These are phyloP conservation scores for Betula pendula DNA, from an alignment of 306 rosid genomes.

Conservation along the genomic window DNA sequence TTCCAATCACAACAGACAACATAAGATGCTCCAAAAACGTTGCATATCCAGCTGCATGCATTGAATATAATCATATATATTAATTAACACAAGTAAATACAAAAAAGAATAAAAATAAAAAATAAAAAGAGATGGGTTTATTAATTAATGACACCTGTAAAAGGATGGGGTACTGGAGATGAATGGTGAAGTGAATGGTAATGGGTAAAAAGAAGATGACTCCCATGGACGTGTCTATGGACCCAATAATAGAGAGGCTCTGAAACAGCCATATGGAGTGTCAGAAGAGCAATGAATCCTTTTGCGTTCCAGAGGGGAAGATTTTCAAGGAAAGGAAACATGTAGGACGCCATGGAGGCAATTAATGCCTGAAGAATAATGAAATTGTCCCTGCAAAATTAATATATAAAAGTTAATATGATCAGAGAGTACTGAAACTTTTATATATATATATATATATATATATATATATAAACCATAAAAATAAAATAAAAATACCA, in stretches of 20 bases:
- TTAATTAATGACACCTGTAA: constrained; percentile 51
- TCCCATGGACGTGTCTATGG: constrained; percentile 59
- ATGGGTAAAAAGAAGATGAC: constrained; percentile 42
- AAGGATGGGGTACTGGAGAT: constrained; percentile 59
- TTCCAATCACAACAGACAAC: constrained; percentile 53
- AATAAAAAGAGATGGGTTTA: not conserved
- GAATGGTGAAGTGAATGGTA: constrained; percentile 91
- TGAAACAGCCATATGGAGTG: constrained; percentile 73
- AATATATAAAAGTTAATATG: no score
- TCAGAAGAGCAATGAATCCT: constrained; percentile 53
- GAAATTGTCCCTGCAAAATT: constrained; percentile 84
- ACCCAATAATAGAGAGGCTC: constrained; percentile 84
- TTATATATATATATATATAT: no score
- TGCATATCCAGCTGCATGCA: constrained; percentile 78
- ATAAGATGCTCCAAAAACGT: constrained; percentile 70
- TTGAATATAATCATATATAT: not conserved
- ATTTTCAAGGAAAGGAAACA: constrained; percentile 55
- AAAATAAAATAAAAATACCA: no score
- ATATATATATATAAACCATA: no score
- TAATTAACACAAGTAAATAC: no score
- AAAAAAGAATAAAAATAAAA: not conserved
- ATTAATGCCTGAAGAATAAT: constrained; percentile 70
- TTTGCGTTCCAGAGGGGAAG: constrained; percentile 66
- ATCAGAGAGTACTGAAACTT: no score
- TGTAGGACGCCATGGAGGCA: constrained; percentile 42